These are phyloP conservation scores for Pythium plurisporium DNA, from an alignment of 352 stramenopile genomes.

Conservation along the genomic window DNA sequence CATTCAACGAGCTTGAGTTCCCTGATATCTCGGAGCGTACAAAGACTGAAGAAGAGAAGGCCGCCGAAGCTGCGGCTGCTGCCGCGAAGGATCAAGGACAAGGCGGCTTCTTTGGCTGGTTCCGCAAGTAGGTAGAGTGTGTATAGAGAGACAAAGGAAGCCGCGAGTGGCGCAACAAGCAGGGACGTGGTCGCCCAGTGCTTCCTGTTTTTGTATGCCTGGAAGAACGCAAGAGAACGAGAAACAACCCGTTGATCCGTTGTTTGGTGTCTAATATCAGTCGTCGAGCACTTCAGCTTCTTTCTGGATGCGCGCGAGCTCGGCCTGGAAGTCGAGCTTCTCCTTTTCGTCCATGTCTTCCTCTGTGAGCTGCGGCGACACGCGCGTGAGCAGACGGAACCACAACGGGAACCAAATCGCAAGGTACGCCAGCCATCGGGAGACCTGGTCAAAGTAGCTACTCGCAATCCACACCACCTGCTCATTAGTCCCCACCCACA, in stretches of 20 bases:
- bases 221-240: constrained; percentile 3
- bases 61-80: constrained; percentile 36
- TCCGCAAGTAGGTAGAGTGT: constrained; percentile 52
- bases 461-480: no score
- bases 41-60: constrained; percentile 74
- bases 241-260: background rate
- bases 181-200: background rate
- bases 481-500: no score
- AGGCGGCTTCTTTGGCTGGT: constrained; percentile 71
- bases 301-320: constrained; percentile 38
- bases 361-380: constrained; percentile 58
- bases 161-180: background rate
- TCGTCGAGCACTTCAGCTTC: constrained; percentile 24
- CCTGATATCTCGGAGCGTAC: constrained; percentile 69
- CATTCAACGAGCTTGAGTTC: constrained; percentile 79
- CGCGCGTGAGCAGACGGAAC: constrained; percentile 62
- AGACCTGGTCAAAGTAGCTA: constrained; percentile 71
- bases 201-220: no score
- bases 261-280: background rate
- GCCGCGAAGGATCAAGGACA: constrained; percentile 28
- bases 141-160: background rate
- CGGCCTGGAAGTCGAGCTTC: constrained; percentile 37
- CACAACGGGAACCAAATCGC: constrained; percentile 82
- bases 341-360: constrained; percentile 52
- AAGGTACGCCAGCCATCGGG: constrained; percentile 64